Conservation (phyloP, 805 yeast species). For the Starmerella gropengiesseri region DNA sequence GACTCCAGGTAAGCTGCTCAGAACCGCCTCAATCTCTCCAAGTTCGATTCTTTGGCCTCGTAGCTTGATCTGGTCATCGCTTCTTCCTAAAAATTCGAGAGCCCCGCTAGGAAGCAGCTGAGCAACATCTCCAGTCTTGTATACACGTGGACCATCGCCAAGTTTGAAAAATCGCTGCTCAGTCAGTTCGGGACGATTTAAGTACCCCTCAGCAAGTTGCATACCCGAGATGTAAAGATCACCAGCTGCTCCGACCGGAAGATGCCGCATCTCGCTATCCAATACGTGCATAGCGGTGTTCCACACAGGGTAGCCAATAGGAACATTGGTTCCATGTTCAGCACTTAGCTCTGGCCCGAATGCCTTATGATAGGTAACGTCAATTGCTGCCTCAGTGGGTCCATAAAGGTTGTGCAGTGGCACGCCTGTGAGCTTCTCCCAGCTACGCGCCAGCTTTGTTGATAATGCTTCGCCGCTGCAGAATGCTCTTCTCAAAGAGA, state of each 20-base stretch:
- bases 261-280: constrained; percentile 7
- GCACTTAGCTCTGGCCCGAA: neutral
- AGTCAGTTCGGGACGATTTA: constrained; percentile 23
- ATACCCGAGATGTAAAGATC: constrained; percentile 27
- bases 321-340: neutral
- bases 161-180: constrained; percentile 14
- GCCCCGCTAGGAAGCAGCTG: constrained; percentile 22
- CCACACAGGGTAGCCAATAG: constrained; percentile 17
- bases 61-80: constrained; percentile 27
- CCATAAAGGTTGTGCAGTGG: constrained; percentile 18
- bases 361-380: constrained; percentile 12
- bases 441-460: neutral
- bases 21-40: constrained; percentile 25
- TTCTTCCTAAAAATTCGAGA: constrained; percentile 26
- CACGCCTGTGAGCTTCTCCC: constrained; percentile 8
- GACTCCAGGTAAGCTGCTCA: constrained; percentile 14
- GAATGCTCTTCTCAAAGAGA: constrained; percentile 4
- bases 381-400: constrained; percentile 20
- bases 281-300: constrained; percentile 14
- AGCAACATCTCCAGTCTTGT: constrained; percentile 27
- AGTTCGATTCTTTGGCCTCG: constrained; percentile 30
- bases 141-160: constrained; percentile 14
- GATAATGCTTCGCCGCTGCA: constrained; percentile 19
- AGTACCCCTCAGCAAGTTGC: constrained; percentile 27
- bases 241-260: constrained; percentile 26